Base-by-base conservation (phyloP, 164 flowering plant genomes). In the Nymphaea colorata region DNA sequence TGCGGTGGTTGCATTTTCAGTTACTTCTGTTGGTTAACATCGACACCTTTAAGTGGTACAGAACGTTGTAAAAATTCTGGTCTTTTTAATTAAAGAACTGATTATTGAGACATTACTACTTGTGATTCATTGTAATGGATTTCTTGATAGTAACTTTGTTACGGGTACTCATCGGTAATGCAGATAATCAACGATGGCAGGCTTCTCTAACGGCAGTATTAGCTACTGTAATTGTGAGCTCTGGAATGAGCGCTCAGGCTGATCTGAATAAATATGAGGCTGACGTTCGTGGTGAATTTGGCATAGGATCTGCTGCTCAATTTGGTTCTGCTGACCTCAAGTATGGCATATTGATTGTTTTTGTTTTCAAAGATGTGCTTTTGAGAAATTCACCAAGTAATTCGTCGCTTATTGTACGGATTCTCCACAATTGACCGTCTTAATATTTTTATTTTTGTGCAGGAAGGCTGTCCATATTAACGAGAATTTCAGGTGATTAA, bases 301-400 rank as follows among this genome's bases (percentile, higher is more conserved):
- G 97, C 41, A 94, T 91, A 11, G 99, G 99, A 18, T 94, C 97
- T 0, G 99, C 99, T 0, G 97, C 97, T 41, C 97, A 91, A 74
- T 94, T 77, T 59, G 99, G 96, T 64, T 88, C 93, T 61, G 97
- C 97, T 4, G 97, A 94, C 71, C 87, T 94, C 73, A 91, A 71
- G 96, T 90, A 4, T 25, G 36, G 36, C 36, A 25, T 25, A 25
- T 25, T 43, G 44, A 16, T 64, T 55, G 41, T 47, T 43, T 66
- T 41, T 59, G 59, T 3, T 61, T 42, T 8, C 36, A 25, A 25
- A 25, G 36, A 25, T 25, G 36, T 25, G 36, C 36, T 25, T 25
- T 25, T 25, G 36, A 25, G 36, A 25, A 25, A 25, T 25, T 25
- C 36, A 25, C 36, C 36, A 25, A 25, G 36, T 25, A 25, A 25